Base-by-base conservation (phyloP, 2,329 filamentous ascomycete species). In the Talaromyces sp. region DNA sequence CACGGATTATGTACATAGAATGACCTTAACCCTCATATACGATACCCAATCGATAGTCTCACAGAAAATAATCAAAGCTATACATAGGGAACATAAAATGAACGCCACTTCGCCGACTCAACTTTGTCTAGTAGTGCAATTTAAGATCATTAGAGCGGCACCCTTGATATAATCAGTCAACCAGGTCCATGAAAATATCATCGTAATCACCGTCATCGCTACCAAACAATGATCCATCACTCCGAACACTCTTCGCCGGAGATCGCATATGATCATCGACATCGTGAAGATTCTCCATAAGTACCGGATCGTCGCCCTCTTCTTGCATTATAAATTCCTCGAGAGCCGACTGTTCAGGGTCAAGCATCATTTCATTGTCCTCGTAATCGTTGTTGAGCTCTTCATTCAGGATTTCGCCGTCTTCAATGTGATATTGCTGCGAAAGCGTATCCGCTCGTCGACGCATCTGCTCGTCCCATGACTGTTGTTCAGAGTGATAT, bases 121-220 rank as follows among this genome's bases (percentile, higher is more conserved):
- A 16, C 4, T 2, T 35, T 35, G 13, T 37, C 50, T 9, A 5
- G 22, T 22, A 35, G 35, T 54, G 31, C 31, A 56, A 39, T 56
- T 6, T 37, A 37, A 39, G 33, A 22, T 56, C 52, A 22, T 52
- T 33, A 50, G 14, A 50, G 47, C 47, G n/a, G 33, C 2, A 52
- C 3, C 16, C 19, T 19, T n/a, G 2, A n/a, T 54, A 22, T 37
- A 39, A 54, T 82, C 77, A n/a, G 16, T 84, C 81, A 60, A 87
- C 75, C 43, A 91, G 73, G 69, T 91, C 87, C 80, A 86, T 85
- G 73, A 97, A 88, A 8, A 88, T 78, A 67, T 79, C 78, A 70
- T 88, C 85, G 70, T 87, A 88, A 67, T 87, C 86, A n/a, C 43
- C 39, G 39, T 86, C 85, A 67, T 87, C 85, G 69, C 83, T 73